Evolutionary conservation across 164 flowering plant genomes (phyloP).

Genomic region (Magnolia sinica): DNA sequence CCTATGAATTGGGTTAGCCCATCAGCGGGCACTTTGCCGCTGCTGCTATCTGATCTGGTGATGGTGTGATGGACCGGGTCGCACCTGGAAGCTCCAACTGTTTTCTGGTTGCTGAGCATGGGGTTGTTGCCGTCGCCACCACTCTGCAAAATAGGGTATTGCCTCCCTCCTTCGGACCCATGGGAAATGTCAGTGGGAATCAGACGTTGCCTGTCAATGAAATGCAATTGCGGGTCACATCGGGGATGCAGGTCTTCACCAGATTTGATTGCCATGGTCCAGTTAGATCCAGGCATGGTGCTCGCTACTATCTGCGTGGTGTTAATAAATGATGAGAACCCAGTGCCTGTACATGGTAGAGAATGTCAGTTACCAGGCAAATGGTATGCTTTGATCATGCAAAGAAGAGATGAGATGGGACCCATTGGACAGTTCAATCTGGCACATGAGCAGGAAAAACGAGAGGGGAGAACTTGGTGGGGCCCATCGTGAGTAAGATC

Average conservation of each 20-base stretch:
- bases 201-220: conserved; percentile 25
- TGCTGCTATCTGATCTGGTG: conserved; percentile 31
- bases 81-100: conserved; percentile 27
- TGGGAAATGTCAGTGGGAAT: conserved; percentile 31
- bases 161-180: conserved; percentile 38
- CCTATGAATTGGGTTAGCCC: conserved; percentile 27
- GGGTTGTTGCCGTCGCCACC: conserved; percentile 11
- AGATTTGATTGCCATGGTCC: conserved; percentile 41
- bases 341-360: conserved; percentile 33
- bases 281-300: conserved; percentile 30
- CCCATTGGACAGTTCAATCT: neutral
- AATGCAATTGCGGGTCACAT: conserved; percentile 29
- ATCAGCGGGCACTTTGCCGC: conserved; percentile 28
- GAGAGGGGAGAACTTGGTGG: neutral
- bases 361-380: conserved; percentile 2
- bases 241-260: conserved; percentile 33
- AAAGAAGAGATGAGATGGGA: neutral
- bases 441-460: neutral
- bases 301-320: conserved; percentile 32
- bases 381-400: neutral
- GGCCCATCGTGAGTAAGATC: neutral
- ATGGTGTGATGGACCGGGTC: conserved; percentile 28
- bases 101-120: conserved; percentile 10
- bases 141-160: conserved; percentile 39
- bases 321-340: conserved; percentile 36